Conservation (phyloP, 176 grass and related monocot species). For the Pontederia crassipes region DNA sequence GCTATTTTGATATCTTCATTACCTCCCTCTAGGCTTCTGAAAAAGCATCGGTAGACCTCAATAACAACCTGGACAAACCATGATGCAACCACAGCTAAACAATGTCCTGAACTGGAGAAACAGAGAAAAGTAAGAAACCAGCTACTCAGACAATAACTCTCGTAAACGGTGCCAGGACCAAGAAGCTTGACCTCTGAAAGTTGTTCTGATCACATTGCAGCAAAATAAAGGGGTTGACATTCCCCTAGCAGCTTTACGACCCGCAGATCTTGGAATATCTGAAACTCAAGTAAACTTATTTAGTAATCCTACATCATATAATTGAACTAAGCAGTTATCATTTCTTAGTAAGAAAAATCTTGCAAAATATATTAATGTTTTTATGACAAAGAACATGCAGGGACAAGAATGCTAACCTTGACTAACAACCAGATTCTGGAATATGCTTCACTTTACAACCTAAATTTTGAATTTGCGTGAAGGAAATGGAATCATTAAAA, state of each 20-base stretch:
- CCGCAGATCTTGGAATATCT: slow-evolving; percentile 86
- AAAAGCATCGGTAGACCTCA: slow-evolving; percentile 69
- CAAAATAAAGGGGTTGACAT: slow-evolving; percentile 54
- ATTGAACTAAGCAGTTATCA: too few species aligned
- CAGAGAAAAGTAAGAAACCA: not conserved
- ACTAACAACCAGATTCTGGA: too few species aligned
- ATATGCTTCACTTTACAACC: too few species aligned
- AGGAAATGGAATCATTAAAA: too few species aligned
- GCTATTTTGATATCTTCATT: slow-evolving; percentile 30
- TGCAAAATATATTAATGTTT: too few species aligned
- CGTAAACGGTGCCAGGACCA: not conserved
- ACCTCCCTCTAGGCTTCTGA: slow-evolving; percentile 32
- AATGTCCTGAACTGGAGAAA: slow-evolving; percentile 50
- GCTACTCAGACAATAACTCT: slow-evolving; percentile 3
- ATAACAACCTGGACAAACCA: slow-evolving; percentile 77
- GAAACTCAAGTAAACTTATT: not conserved
- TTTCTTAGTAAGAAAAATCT: too few species aligned
- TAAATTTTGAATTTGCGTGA: too few species aligned
- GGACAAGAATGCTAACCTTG: too few species aligned
- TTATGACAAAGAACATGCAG: too few species aligned
- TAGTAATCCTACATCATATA: too few species aligned
- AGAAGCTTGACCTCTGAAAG: slow-evolving; percentile 56
- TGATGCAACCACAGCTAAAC: slow-evolving; percentile 73
- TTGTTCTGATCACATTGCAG: slow-evolving; percentile 72
- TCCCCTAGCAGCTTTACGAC: slow-evolving; percentile 58